Evolutionary conservation across 2,329 filamentous ascomycete genomes (phyloP), one percentile per base, ranked within the genome.

Genomic region (Penicillium aurantiogriseum): DNA sequence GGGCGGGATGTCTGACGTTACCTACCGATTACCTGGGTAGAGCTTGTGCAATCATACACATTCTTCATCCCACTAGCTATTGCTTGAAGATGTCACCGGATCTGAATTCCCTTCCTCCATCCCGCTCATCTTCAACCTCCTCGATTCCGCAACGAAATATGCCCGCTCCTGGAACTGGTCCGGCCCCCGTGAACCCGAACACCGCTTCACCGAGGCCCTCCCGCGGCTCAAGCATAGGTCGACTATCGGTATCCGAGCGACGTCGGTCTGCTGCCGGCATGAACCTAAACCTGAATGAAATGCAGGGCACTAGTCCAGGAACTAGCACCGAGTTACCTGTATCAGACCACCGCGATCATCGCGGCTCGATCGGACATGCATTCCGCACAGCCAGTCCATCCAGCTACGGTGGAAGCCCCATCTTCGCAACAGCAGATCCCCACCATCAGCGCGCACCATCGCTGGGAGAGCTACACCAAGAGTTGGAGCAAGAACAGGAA

Each of bases 81-180:
- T 19, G 13, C n/a, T 19, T 25, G 40, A 55, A 23, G 54, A 89
- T 91, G 88, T 83, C 87, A 63, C 88, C 88, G 50, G 88, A 91
- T 76, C 82, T 91, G 70, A 89, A 91, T 79, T 87, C 87, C 7
- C 80, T 91, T 57, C 84, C 85, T 42, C 76, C 80, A 38, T 87
- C 85, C 31, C 79, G 79, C 61, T 79, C 77, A 5, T 71, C 73
- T 35, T 74, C 75, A 15, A 69, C 71, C 38, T 76, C 76, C 33
- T 69, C 63, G 29, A 67, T 71, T 39, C 71, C 71, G 51, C 60
- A 64, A 46, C 70, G 74, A 61, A 68, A 67, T 59, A 62, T 64
- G 53, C 51, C 67, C 46, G 61, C 68, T 59, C 59, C 84, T 44
- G 83, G 85, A 38, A 59, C 54, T n/a, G 64, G 49, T 83, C 39